These are phyloP conservation scores for Trichopus zeylanicus DNA, from an alignment of 116 monocot genomes.

Conservation along the genomic window DNA sequence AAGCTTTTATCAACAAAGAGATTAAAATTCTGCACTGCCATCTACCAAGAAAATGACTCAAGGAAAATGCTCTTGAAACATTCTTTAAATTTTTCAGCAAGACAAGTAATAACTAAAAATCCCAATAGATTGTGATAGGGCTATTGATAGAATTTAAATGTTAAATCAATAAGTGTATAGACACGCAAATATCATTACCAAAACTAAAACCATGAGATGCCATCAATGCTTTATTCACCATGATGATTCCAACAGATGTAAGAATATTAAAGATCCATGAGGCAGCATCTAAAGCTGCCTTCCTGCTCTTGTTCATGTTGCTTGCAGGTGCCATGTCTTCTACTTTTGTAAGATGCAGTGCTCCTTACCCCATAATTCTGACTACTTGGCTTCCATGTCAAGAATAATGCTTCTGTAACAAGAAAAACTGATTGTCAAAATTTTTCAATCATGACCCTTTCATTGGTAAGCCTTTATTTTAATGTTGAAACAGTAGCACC, in stretches of 20 bases:
- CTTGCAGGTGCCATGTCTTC: slow-evolving; percentile 29
- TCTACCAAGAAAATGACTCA: no score
- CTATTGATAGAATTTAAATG: no score
- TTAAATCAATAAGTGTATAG: no score
- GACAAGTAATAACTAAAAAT: no score
- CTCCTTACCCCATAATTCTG: not conserved
- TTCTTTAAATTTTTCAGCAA: no score
- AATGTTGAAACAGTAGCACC: no score
- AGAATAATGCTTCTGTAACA: not conserved
- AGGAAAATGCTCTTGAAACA: no score
- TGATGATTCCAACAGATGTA: slow-evolving; percentile 26
- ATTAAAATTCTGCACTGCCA: no score
- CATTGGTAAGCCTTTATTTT: no score
- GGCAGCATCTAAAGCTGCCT: slow-evolving; percentile 19
- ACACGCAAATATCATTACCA: no score
- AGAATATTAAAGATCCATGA: slow-evolving; percentile 24
- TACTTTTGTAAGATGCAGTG: slow-evolving; percentile 6
- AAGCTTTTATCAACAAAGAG: no score
- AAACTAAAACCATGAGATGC: slow-evolving; percentile 19
- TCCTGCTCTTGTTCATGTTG: slow-evolving; percentile 18
- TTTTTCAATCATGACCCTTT: not conserved
- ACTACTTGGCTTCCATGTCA: not conserved
- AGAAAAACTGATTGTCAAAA: not conserved
- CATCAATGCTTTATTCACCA: slow-evolving; percentile 50
- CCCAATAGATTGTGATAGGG: no score